Percentiles rank a stretch among this genome's conserved stretches.
Conservation (phyloP, 352 stramenopile species). For the Globisporangium viniferum region DNA sequence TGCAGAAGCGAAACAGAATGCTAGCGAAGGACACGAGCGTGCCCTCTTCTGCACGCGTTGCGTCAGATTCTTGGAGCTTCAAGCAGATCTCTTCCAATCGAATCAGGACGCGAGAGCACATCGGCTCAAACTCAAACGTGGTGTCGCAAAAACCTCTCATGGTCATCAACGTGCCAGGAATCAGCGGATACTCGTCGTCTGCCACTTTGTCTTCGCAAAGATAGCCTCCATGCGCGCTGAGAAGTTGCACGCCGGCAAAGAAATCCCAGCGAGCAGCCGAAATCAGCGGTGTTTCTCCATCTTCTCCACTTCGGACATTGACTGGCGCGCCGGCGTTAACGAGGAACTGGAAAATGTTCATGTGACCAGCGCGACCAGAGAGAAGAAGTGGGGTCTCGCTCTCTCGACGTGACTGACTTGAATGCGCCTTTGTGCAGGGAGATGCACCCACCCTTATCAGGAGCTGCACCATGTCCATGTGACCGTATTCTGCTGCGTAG, state of each 20-base stretch:
- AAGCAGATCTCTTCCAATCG: background rate
- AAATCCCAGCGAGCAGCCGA: background rate
- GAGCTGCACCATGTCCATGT: too few species aligned
- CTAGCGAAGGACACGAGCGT: background rate
- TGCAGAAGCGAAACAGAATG: constrained; percentile 4
- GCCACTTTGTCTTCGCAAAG: background rate
- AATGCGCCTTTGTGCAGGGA: too few species aligned
- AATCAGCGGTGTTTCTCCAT: background rate
- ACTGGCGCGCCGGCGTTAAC: background rate
- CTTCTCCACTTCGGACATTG: background rate
- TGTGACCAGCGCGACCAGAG: background rate
- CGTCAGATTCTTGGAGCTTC: background rate
- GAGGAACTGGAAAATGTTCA: background rate
- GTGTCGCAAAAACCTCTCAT: background rate
- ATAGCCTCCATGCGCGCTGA: background rate
- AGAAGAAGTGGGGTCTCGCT: background rate
- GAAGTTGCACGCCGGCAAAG: background rate
- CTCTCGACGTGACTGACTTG: background rate
- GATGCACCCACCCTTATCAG: too few species aligned
- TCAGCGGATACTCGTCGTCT: background rate
- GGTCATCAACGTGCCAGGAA: background rate
- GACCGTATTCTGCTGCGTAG: too few species aligned
- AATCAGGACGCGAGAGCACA: background rate
- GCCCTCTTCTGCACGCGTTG: background rate
- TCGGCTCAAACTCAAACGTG: background rate